phyloP scores from a whole-genome alignment of 768 basidiomycete genomes.

The Galerina sulciceps region DNA sequence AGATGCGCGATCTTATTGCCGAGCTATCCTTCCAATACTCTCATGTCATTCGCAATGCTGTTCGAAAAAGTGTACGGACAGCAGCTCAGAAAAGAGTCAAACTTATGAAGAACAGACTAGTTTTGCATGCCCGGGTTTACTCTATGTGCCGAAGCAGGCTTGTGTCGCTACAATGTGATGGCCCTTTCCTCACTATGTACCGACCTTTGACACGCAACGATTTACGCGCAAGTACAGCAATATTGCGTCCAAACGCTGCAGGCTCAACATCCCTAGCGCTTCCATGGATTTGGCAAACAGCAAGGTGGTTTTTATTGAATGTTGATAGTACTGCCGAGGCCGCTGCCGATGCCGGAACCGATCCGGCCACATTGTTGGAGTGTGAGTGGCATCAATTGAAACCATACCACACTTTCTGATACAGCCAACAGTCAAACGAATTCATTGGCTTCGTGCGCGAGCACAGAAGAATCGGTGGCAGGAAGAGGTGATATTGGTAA shows the following conservation, averaged over 20 bases:
- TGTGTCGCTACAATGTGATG: background rate
- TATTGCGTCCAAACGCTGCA: background rate
- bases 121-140: background rate
- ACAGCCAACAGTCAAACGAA: no score
- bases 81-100: background rate
- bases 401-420: no score
- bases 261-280: background rate
- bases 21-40: no score
- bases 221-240: background rate
- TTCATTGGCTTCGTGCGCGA: no score
- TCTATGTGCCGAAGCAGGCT: background rate
- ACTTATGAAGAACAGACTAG: background rate
- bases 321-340: background rate
- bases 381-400: background rate
- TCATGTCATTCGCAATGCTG: no score
- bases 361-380: background rate
- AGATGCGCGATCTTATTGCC: no score
- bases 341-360: background rate
- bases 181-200: background rate
- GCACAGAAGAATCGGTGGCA: no score
- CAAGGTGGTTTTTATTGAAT: background rate
- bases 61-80: no score
- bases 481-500: no score
- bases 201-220: background rate
- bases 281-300: conserved; percentile 1